Conservation (phyloP, 1,139 yeast genomes). For the Debaryomyces singareniensis region DNA sequence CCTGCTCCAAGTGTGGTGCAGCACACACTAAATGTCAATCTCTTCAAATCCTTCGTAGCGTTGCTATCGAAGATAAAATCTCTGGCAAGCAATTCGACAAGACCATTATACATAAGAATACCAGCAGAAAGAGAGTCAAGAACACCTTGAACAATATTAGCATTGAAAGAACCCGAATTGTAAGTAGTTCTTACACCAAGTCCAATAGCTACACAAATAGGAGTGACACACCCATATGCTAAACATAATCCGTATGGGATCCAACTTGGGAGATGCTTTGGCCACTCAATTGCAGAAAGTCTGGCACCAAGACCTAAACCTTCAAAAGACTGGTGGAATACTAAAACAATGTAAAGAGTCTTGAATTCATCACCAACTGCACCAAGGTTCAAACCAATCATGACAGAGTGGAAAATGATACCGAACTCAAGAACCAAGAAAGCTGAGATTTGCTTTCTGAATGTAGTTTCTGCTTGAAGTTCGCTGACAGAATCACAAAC, state of each 20-base stretch:
- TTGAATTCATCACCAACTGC: slow-evolving; percentile 68
- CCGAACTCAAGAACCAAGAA: slow-evolving; percentile 70
- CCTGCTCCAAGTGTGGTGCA: slow-evolving; percentile 16
- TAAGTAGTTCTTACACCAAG: slow-evolving; percentile 19
- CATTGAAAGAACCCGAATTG: slow-evolving; percentile 23
- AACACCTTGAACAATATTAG: slow-evolving; percentile 27
- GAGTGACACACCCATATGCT: slow-evolving; percentile 15
- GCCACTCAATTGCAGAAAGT: slow-evolving; percentile 70
- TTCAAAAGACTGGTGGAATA: slow-evolving; percentile 90
- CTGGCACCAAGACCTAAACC: slow-evolving; percentile 90
- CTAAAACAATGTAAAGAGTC: slow-evolving; percentile 70
- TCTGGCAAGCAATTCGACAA: slow-evolving; percentile 27
- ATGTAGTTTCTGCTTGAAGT: too few relatives aligned
- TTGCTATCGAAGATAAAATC: too few relatives aligned
- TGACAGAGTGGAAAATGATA: slow-evolving; percentile 73
- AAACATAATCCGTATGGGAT: too few relatives aligned
- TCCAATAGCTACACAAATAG: slow-evolving; percentile 25
- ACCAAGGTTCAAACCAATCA: slow-evolving; percentile 71
- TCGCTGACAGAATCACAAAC: too few relatives aligned
- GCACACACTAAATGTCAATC: slow-evolving; percentile 14
- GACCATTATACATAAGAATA: slow-evolving; percentile 26
- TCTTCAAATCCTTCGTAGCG: too few relatives aligned
- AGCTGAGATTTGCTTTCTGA: slow-evolving; percentile 4
- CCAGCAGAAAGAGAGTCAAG: slow-evolving; percentile 32
- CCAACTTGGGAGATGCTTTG: too few relatives aligned